Evolutionary conservation across 331 rosid genomes (phyloP).

Genomic region (Malus hybrid): DNA sequence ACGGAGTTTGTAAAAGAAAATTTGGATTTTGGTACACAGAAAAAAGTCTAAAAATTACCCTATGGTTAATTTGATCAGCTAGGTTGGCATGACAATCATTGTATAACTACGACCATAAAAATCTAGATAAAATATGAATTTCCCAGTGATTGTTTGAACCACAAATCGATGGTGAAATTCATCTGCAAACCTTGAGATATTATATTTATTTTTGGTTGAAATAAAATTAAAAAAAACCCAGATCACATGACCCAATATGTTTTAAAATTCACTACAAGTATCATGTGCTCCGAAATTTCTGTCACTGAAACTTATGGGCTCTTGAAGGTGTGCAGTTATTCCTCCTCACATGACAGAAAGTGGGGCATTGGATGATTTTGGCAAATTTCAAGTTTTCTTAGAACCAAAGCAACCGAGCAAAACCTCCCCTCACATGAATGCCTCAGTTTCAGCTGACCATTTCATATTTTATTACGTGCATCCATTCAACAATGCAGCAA

Average conservation of each 20-base stretch:
- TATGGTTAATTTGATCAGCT: constrained; percentile 4
- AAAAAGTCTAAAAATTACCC: too few relatives aligned
- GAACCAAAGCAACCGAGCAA: constrained; percentile 8
- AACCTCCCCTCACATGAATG: constrained; percentile 34
- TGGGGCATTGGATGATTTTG: not conserved
- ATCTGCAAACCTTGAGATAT: not conserved
- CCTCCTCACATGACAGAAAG: constrained; percentile 39
- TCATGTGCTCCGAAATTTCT: constrained; percentile 45
- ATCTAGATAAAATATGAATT: not conserved
- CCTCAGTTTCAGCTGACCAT: constrained; percentile 8
- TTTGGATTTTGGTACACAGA: too few relatives aligned
- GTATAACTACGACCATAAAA: constrained; percentile 24
- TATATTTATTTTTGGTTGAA: not conserved
- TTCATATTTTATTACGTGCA: not conserved
- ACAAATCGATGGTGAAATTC: not conserved
- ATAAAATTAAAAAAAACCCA: not conserved
- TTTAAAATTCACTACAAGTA: constrained; percentile 9
- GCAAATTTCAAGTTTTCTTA: constrained; percentile 19
- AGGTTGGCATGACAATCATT: constrained; percentile 31
- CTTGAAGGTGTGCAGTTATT: constrained; percentile 36
- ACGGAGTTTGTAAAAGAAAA: too few relatives aligned
- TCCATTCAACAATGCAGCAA: constrained; percentile 1
- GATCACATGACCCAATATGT: constrained; percentile 27
- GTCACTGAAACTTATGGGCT: constrained; percentile 33
- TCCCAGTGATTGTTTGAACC: not conserved